Conservation (phyloP, 2,329 filamentous ascomycete species). For the Penicillium griseofulvum region DNA sequence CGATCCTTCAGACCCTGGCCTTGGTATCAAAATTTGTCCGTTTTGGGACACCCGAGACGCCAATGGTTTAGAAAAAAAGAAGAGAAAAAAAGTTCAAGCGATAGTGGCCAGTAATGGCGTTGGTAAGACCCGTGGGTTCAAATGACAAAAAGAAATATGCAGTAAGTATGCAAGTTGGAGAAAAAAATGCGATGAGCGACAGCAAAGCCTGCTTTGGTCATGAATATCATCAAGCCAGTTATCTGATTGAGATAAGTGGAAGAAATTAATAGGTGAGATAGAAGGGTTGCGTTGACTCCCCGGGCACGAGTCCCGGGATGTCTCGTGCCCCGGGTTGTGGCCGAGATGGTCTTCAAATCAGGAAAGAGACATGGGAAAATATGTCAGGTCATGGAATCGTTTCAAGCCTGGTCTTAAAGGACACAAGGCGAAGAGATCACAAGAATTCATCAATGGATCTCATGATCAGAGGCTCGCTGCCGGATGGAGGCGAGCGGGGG, state of each 20-base stretch:
- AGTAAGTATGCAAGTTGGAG: conserved; percentile 9
- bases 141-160: conserved; percentile 6
- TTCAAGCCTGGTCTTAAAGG: conserved; percentile 15
- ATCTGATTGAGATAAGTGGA: conserved; percentile 17
- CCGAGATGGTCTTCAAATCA: conserved; percentile 15
- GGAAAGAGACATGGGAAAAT: conserved; percentile 16
- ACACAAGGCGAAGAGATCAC: conserved; percentile 27
- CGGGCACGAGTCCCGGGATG: not conserved
- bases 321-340: not conserved
- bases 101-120: not conserved
- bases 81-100: conserved; percentile 5
- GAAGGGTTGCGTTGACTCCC: conserved; percentile 6
- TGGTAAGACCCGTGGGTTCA: conserved; percentile 1
- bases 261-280: conserved; percentile 16
- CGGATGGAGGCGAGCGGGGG: conserved; percentile 42
- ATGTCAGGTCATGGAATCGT: conserved; percentile 33
- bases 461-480: conserved; percentile 42
- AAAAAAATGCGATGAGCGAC: conserved; percentile 29
- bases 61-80: conserved; percentile 18
- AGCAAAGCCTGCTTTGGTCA: conserved; percentile 46
- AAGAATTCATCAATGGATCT: conserved; percentile 48
- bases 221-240: conserved; percentile 31
- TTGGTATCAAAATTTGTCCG: conserved; percentile 16
- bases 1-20: conserved; percentile 13
- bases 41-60: conserved; percentile 33